phyloP scores from a whole-genome alignment of 73 alveolate genomes.

The Paramecium tetraurelia region DNA sequence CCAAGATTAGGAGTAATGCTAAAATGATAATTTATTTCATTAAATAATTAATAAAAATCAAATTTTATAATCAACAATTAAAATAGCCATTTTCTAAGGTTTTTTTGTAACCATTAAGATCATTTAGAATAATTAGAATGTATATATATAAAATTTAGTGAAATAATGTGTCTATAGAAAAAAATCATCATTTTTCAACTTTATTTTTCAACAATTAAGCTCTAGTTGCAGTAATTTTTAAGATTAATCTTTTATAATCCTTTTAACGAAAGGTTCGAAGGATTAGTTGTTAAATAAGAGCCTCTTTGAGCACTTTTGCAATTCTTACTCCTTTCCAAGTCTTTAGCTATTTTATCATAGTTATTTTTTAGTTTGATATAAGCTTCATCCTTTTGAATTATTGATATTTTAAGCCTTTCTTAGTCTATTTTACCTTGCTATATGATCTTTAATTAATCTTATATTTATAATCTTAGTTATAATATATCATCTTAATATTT shows the following conservation, averaged over 20 bases:
- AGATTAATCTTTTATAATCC: not conserved
- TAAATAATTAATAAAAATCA: not conserved
- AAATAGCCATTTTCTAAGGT: not conserved
- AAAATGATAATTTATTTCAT: not conserved
- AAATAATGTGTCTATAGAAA: not conserved
- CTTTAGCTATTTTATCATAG: not conserved
- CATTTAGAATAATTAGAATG: too few species aligned
- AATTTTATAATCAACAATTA: not conserved
- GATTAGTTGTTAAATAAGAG: not conserved
- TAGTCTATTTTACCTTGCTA: not conserved
- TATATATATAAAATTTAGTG: not conserved
- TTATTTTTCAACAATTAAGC: not conserved
- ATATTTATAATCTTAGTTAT: not conserved
- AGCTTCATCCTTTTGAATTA: not conserved
- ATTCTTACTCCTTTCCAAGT: not conserved
- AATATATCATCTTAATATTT: not conserved
- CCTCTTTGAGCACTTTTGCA: not conserved
- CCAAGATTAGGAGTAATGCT: slow-evolving; percentile 1
- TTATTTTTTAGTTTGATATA: not conserved
- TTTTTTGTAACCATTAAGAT: not conserved
- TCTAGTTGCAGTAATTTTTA: not conserved
- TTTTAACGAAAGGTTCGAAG: not conserved
- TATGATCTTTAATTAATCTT: not conserved
- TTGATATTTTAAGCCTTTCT: not conserved
- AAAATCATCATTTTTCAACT: not conserved